Base-by-base conservation (phyloP, 1,284 basidiomycete genomes). In the Cutaneotrichosporon daszewskae region DNA sequence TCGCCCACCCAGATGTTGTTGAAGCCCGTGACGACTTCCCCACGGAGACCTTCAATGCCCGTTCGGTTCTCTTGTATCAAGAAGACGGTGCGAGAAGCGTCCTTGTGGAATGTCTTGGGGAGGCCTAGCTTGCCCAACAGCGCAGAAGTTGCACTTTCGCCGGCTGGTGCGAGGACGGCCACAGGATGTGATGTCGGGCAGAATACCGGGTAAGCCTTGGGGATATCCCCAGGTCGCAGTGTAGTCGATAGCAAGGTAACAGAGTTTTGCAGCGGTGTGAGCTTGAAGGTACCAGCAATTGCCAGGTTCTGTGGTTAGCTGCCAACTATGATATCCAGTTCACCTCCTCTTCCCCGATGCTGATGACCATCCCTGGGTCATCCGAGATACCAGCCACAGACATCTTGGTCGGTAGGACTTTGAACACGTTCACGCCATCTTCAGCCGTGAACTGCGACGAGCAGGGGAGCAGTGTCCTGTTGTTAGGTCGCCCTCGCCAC, bases 121-220 rank as follows among this genome's bases (percentile, higher is more conserved):
- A 64, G 29, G 13, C 28, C 34, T 11, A 41, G 4, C 12, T 27
- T 17, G n/a, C 26, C 25, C 2, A 41, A 14, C 24, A 26, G 2
- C 24, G 32, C 10, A 41, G 39, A 23, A n/a, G 31, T 8, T 27
- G 29, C 3, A n/a, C 17, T 13, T 6, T 33, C 24, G 23, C 16
- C n/a, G 1, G 50, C 42, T 4, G 55, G 71, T 50, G n/a, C 76
- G 68, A 49, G 76, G 70, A 45, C 62, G 2, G 79, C 76, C 0
- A 80, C 66, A 1, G 77, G 77, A 2, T 76, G 72, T 0, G 76
- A 75, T 0, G 76, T 75, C n/a, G 76, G 76, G 22, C 75, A 75
- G 46, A 74, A 71, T 12, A 75, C 54, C 1, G 58, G 52, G 29
- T 57, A 51, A 7, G 40, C 22, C 32, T 40, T 29, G 64, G 77